Evolutionary conservation across 495 filamentous ascomycete species (phyloP), one percentile per base, ranked within the genome.

Genomic region (Immersiella caudata): DNA sequence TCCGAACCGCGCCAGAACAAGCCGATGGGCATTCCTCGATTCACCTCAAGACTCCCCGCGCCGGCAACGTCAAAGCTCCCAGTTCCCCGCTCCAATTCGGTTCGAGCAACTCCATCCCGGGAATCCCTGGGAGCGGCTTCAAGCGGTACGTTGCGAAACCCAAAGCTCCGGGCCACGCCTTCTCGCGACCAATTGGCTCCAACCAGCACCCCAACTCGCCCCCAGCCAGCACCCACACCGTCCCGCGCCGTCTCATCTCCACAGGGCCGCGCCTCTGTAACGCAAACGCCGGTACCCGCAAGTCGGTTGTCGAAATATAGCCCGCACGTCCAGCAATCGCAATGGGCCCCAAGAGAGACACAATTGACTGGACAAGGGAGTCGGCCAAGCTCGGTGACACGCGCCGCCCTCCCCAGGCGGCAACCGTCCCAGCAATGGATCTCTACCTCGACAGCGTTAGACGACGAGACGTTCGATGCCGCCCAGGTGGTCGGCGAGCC

Each of bases 161-260:
- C 80, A 12, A 79, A 78, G 51, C 67, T 84, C 8, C 79, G 82
- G 29, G 29, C 81, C 1, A 51, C 79, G 5, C 63, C 79, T 40
- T 84, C 82, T 9, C 77, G 73, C 62, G 81, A 83, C 63, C 80
- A 77, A 56, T 63, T 84, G 20, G 69, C 71, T 21, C 57, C 76
- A 12, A 71, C 20, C 67, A 51, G 26, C 54, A 16, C 59, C 40
- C n/a, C 68, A 11, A 57, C 22, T 26, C 69, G 71, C 14, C 22
- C 59, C 14, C 71, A 67, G 50, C 49, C 58, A 24, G 12, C 62
- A 5, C 6, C 64, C 0, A 46, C 67, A 4, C 26, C 67, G 14
- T 29, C 70, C n/a, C 73, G 74, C 11, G 64, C 69, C 50, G 67
- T 65, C 7, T 73, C 77, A 20, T 71, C 73, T 25, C 67, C 73